Conservation (phyloP, 495 filamentous ascomycete genomes). For the Tuber brumale region DNA sequence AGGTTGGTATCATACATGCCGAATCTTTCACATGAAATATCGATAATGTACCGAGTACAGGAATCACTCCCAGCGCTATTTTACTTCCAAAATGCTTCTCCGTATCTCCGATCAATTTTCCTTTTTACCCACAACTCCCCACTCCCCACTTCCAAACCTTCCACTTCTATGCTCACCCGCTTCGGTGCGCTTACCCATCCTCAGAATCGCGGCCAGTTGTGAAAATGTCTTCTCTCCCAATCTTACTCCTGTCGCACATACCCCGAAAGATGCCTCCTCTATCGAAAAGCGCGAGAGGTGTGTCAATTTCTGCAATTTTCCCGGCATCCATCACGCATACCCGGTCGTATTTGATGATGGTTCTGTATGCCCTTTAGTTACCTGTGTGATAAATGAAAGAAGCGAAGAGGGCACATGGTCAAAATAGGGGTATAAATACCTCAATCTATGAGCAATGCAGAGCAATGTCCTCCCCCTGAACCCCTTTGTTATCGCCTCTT, state of each 20-base stretch:
- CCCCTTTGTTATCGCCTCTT: constrained; percentile 75
- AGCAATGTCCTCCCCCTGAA: constrained; percentile 86
- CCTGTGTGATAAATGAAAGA: constrained; percentile 8
- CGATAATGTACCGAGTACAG: background rate
- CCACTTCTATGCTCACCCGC: background rate
- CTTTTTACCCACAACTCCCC: too few relatives aligned
- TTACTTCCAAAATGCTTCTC: background rate
- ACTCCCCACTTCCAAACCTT: background rate
- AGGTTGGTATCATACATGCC: background rate
- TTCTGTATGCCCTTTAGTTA: constrained; percentile 41
- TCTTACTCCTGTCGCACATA: constrained; percentile 91
- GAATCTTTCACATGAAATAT: background rate
- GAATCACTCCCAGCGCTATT: background rate
- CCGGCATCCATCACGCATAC: constrained; percentile 95
- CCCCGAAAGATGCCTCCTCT: constrained; percentile 69
- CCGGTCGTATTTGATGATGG: constrained; percentile 88
- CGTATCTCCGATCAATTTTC: background rate
- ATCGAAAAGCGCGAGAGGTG: constrained; percentile 65
- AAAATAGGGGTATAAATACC: constrained; percentile 15
- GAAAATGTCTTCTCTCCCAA: constrained; percentile 65
- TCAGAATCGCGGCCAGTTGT: constrained; percentile 6
- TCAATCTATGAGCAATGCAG: constrained; percentile 92
- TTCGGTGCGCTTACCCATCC: background rate
- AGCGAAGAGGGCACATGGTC: background rate
- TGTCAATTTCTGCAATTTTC: constrained; percentile 73